Evolutionary conservation across 1,139 yeast genomes (phyloP), one percentile per base, ranked within the genome.

Genomic region (Sugiyamaella pinicola): DNA sequence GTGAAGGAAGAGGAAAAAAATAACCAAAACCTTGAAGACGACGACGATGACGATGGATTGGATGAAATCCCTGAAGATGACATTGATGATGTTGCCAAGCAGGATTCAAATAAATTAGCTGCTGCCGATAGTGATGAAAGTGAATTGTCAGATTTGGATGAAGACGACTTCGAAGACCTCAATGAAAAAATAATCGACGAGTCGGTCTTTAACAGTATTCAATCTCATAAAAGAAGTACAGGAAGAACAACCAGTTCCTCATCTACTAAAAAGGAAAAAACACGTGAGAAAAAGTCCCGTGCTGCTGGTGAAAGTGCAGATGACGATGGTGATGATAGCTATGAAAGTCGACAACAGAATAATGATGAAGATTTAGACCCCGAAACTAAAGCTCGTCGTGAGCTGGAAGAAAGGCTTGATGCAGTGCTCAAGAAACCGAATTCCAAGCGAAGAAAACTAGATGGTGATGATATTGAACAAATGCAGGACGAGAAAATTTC

Each of bases 401-500:
- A 82, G 58, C 78, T 93, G 61, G 98, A 93, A 70, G 91, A 84
- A 57, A 82, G 79, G 62, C 81, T 93, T 76, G 90, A 85, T 59
- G 81, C 82, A 47, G 91, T 96, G 1, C 83, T 87, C 67, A 79
- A 81, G 55, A 79, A 81, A 55, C 75, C 79, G 34, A 58, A 61
- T 38, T 68, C 66, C 57, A 66, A 65, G 53, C 65, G 72, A 34
- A 80, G 80, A 66, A 80, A 85, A 56, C 76, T 79, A 19, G 95
- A 87, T 63, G 98, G 91, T 64, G 96, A 88, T 66, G 98, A 91
- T 71, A 74, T 93, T 62, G 98, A 91, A 69, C 85, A 89, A 67
- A 87, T 89, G 84, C 95, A 91, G 69, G 99, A 95, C 73, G 98
- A 91, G 67, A 80, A 82, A 59, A 87, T 95, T 60, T 84, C 89